Percentiles rank a stretch among this genome's conserved stretches.
These are phyloP conservation scores for Kodamaea laetipori DNA, from an alignment of 805 yeast genomes.

Conservation along the genomic window DNA sequence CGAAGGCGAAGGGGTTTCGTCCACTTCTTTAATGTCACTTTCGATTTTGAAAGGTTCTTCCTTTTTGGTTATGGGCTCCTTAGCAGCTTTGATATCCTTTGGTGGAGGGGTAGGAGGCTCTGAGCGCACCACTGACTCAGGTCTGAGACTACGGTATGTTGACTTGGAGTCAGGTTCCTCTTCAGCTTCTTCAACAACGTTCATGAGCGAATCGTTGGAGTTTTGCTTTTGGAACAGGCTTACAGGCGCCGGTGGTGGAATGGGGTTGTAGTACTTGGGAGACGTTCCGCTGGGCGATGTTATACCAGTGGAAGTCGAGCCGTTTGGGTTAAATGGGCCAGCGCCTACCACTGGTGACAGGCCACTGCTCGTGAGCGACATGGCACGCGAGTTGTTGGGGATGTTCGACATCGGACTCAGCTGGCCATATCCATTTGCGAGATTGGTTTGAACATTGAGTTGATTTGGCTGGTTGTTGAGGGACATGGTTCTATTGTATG, in stretches of 20 bases:
- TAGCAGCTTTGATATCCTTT: neutral
- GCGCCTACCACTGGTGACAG: constrained; percentile 7
- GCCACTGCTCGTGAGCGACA: constrained; percentile 5
- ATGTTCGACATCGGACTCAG: constrained; percentile 6
- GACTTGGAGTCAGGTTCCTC: constrained; percentile 19
- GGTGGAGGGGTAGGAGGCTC: constrained; percentile 6
- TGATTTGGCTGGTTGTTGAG: constrained; percentile 2
- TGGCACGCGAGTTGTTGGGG: constrained; percentile 4
- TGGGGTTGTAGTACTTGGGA: constrained; percentile 6
- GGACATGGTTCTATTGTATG: constrained; percentile 4
- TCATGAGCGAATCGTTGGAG: constrained; percentile 36
- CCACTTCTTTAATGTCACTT: too few relatives aligned
- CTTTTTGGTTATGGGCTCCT: constrained; percentile 31
- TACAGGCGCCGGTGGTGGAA: constrained; percentile 6
- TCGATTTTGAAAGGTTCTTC: constrained; percentile 13
- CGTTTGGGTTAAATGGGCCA: constrained; percentile 5
- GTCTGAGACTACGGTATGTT: constrained; percentile 4
- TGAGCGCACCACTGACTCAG: neutral
- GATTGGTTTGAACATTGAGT: constrained; percentile 4
- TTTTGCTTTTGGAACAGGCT: constrained; percentile 4
- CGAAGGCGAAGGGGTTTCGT: constrained; percentile 28
- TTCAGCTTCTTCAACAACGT: constrained; percentile 40
- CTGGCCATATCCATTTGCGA: neutral
- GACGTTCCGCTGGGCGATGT: constrained; percentile 6
- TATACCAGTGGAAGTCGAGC: neutral